Evolutionary conservation across 495 filamentous ascomycete genomes (phyloP).

Genomic region (Penicillium silybi): DNA sequence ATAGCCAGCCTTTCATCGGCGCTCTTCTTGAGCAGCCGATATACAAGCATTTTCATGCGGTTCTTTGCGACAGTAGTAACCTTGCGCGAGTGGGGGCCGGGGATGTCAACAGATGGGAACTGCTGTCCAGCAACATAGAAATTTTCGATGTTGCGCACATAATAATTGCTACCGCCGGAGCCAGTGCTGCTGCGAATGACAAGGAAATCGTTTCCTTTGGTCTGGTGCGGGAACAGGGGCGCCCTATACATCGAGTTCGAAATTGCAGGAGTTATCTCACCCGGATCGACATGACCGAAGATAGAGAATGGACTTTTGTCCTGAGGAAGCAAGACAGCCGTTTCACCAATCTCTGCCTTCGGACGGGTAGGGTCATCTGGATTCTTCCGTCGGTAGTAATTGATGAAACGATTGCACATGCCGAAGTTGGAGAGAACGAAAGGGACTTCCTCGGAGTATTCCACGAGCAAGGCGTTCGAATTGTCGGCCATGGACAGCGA

Average conservation of each 20-base stretch:
- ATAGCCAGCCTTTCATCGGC: conserved; percentile 64
- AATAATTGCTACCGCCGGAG: conserved; percentile 68
- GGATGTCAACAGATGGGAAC: conserved; percentile 86
- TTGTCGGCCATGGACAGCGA: conserved; percentile 85
- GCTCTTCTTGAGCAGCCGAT: conserved; percentile 74
- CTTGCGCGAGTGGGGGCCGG: conserved; percentile 86
- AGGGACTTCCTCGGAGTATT: conserved; percentile 94
- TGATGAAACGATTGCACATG: conserved; percentile 93
- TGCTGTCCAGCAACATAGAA: conserved; percentile 86
- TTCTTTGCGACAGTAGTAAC: conserved; percentile 94
- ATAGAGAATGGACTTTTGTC: conserved; percentile 94
- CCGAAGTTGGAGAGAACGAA: conserved; percentile 90
- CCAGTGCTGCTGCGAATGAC: conserved; percentile 75
- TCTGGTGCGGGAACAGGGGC: conserved; percentile 82
- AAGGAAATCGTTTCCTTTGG: conserved; percentile 81
- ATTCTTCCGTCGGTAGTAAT: conserved; percentile 90
- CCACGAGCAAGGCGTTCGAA: conserved; percentile 77
- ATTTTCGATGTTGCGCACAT: conserved; percentile 81
- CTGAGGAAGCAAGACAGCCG: conserved; percentile 77
- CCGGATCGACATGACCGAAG: conserved; percentile 88
- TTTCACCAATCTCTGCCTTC: conserved; percentile 80
- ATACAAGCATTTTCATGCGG: conserved; percentile 91
- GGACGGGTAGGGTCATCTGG: conserved; percentile 71
- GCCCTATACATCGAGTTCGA: conserved; percentile 95
- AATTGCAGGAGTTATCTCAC: conserved; percentile 81